phyloP scores from a whole-genome alignment of 31 red algal genomes.

The Endocladia muricata region DNA sequence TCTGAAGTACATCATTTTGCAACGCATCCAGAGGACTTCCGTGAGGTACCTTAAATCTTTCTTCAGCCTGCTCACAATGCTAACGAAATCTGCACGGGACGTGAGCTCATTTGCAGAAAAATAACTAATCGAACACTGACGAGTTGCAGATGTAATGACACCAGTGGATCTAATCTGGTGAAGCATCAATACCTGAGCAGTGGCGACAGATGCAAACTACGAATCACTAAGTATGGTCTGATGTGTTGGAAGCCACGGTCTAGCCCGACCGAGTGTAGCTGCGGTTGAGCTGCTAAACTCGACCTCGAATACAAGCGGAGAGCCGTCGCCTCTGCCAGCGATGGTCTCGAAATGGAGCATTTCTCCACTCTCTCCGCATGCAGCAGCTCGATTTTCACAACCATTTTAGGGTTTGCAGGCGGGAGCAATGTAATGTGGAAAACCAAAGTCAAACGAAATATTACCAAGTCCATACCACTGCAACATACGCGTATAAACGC shows the following conservation, averaged over 20 bases:
- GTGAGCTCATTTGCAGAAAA: neutral
- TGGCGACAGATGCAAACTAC: slow-evolving; percentile 9
- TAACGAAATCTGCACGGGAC: neutral
- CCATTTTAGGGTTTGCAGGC: too few species aligned
- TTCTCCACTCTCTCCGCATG: too few species aligned
- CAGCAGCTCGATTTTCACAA: too few species aligned
- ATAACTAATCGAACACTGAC: neutral
- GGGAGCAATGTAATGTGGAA: too few species aligned
- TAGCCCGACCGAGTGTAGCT: neutral
- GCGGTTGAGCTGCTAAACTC: too few species aligned
- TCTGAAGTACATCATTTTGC: slow-evolving; percentile 8
- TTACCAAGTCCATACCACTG: too few species aligned
- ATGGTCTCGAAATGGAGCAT: too few species aligned
- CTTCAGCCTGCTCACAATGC: neutral
- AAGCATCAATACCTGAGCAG: neutral
- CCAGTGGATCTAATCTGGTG: slow-evolving; percentile 6
- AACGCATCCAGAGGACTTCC: slow-evolving; percentile 14
- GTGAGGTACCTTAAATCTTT: neutral
- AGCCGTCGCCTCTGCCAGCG: too few species aligned
- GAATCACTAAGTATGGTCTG: neutral
- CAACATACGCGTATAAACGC: too few species aligned
- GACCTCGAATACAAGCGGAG: too few species aligned
- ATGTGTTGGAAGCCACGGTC: neutral
- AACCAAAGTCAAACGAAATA: too few species aligned
- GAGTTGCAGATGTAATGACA: neutral